Conservation (phyloP, 129 eudicot species). For the Artemisia tridentata region DNA sequence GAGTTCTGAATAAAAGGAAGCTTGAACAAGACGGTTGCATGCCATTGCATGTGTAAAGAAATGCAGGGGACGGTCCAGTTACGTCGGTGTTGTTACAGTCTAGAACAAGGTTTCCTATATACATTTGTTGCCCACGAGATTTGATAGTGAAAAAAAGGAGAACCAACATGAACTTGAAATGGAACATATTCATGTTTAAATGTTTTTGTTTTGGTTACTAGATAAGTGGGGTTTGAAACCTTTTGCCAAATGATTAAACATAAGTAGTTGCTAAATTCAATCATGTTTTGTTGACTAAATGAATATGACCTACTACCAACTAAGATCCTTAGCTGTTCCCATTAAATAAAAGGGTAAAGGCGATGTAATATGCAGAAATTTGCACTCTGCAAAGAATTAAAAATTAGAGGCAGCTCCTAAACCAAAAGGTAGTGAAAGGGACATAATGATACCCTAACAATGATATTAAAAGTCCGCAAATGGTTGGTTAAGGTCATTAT, state of each 20-base stretch:
- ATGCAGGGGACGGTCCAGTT: slow-evolving; percentile 45
- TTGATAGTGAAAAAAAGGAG: slow-evolving; percentile 17
- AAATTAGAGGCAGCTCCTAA: neutral
- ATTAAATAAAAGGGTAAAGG: slow-evolving; percentile 1
- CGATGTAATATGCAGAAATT: slow-evolving; percentile 21
- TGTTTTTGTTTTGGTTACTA: slow-evolving; percentile 6
- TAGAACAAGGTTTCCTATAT: slow-evolving; percentile 41
- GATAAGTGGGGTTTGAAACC: slow-evolving; percentile 9
- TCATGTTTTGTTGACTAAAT: slow-evolving; percentile 22
- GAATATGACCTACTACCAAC: slow-evolving; percentile 25
- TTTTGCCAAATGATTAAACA: slow-evolving; percentile 11
- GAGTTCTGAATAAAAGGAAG: slow-evolving; percentile 53
- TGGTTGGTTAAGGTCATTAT: no score
- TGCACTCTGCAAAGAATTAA: slow-evolving; percentile 7
- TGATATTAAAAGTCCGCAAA: neutral
- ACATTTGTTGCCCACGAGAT: slow-evolving; percentile 47
- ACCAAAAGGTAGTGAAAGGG: slow-evolving; percentile 37
- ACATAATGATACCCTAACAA: slow-evolving; percentile 8
- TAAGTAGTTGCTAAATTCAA: slow-evolving; percentile 26
- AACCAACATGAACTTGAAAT: slow-evolving; percentile 18
- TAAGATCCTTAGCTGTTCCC: neutral
- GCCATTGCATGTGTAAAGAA: slow-evolving; percentile 66
- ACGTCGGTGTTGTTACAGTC: slow-evolving; percentile 40
- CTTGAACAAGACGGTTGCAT: slow-evolving; percentile 42
- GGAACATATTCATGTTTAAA: slow-evolving; percentile 32